A percentile compares a stretch with the other conserved stretches of the same genome.
Conservation (phyloP, 2,329 filamentous ascomycete genomes). For the Elsinoe arachidis region DNA sequence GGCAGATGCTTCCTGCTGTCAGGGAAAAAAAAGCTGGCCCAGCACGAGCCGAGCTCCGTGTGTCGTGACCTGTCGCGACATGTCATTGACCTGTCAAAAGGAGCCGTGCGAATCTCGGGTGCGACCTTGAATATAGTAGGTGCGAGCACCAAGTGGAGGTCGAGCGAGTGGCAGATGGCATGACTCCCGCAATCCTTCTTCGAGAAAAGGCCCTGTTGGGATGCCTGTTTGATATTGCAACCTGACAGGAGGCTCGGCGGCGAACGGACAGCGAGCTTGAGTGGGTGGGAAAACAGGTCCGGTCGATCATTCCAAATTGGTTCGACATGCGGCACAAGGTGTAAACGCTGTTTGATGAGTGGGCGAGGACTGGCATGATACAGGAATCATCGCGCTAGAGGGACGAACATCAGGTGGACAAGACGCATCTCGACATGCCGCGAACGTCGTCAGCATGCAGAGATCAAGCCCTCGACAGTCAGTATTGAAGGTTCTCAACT, state of each 20-base stretch:
- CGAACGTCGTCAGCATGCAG: not conserved
- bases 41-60: constrained; percentile 5
- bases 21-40: not conserved
- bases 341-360: constrained; percentile 3
- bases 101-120: constrained; percentile 11
- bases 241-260: constrained; percentile 3
- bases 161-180: not conserved
- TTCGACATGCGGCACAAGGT: constrained; percentile 5
- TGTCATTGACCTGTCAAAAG: constrained; percentile 5
- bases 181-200: not conserved
- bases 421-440: too few relatives aligned
- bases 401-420: too few relatives aligned
- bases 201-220: not conserved
- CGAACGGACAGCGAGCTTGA: not conserved
- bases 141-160: not conserved
- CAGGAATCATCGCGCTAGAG: not conserved
- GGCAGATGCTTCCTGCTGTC: constrained; percentile 4
- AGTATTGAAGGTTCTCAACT: too few relatives aligned
- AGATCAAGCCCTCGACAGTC: not conserved
- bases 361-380: not conserved
- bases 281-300: constrained; percentile 11
- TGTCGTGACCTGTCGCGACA: constrained; percentile 3
- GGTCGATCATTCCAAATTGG: constrained; percentile 9
- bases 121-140: constrained; percentile 3
- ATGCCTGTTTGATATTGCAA: constrained; percentile 5